A percentile compares a stretch with the other conserved stretches of the same genome.
Conservation (phyloP, 345 rosid genomes). For the Populus davidiana region DNA sequence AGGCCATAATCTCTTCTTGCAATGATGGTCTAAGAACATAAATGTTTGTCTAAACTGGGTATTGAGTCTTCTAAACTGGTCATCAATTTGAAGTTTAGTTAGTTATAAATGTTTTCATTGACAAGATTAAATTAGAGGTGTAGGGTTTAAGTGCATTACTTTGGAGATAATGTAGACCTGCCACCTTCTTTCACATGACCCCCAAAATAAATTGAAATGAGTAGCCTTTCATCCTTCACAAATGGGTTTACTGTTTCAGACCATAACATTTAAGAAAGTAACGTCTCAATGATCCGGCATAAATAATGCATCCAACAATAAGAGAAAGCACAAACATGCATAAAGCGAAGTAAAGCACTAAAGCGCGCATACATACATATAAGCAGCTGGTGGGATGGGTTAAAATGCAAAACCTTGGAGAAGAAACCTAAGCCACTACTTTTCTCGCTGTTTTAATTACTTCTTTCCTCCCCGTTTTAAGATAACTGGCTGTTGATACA, state of each 20-base stretch:
- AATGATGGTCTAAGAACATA: conserved; percentile 15
- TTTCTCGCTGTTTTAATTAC: not conserved
- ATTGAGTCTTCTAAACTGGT: conserved; percentile 15
- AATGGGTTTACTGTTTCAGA: conserved; percentile 20
- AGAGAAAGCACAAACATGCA: conserved; percentile 17
- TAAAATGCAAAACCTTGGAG: not conserved
- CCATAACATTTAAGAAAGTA: conserved; percentile 24
- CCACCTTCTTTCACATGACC: conserved; percentile 28
- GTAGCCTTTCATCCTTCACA: not conserved
- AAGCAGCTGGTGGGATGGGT: not conserved
- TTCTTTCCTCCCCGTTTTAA: not conserved
- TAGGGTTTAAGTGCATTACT: conserved; percentile 21
- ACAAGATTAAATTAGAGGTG: conserved; percentile 15
- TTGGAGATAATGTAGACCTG: conserved; percentile 27
- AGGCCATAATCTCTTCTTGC: conserved; percentile 14
- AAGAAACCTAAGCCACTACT: conserved; percentile 2
- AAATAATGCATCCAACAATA: conserved; percentile 6
- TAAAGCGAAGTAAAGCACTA: not conserved
- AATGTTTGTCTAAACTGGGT: conserved; percentile 26
- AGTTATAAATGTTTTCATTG: conserved; percentile 36
- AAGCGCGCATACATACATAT: not conserved
- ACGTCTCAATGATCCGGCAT: conserved; percentile 28
- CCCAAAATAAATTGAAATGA: conserved; percentile 12
- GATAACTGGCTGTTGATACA: not conserved
- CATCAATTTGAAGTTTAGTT: conserved; percentile 31